These are phyloP conservation scores for Betula pendula DNA, from an alignment of 306 rosid genomes.

Conservation along the genomic window DNA sequence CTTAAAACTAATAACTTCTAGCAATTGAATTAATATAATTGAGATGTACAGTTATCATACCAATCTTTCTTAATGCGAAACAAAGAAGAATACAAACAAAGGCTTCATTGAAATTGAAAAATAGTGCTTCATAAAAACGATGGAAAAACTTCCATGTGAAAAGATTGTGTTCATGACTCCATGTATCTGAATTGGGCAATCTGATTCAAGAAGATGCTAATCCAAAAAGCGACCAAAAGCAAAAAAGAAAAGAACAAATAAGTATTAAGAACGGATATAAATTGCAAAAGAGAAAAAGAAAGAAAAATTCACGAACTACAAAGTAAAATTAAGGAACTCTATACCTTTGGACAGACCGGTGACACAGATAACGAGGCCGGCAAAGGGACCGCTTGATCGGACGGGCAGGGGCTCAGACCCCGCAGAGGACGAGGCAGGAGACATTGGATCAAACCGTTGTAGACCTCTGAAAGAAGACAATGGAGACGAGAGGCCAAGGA, in stretches of 20 bases:
- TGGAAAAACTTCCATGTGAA: too few species aligned
- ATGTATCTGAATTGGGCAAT: too few species aligned
- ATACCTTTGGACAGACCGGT: slow-evolving; percentile 95
- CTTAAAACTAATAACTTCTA: background rate
- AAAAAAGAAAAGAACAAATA: background rate
- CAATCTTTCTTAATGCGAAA: too few species aligned
- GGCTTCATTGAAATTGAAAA: too few species aligned
- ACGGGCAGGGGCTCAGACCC: slow-evolving; percentile 40
- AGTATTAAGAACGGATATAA: background rate
- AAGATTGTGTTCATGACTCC: too few species aligned
- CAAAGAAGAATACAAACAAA: too few species aligned
- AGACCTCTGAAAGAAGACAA: slow-evolving; percentile 52
- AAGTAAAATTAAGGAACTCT: slow-evolving; percentile 4
- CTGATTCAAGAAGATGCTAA: too few species aligned
- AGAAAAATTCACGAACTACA: slow-evolving; percentile 21
- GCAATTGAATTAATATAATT: background rate
- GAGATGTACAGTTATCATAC: background rate
- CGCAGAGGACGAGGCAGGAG: slow-evolving; percentile 63
- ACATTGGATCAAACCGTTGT: slow-evolving; percentile 58
- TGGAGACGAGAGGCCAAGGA: slow-evolving; percentile 59
- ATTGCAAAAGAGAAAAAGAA: background rate
- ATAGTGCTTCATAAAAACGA: too few species aligned
- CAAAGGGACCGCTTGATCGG: slow-evolving; percentile 64
- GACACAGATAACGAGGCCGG: slow-evolving; percentile 85
- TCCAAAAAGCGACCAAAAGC: too few species aligned